phyloP scores from a whole-genome alignment of 1,284 basidiomycete genomes.

The Violaceomyces palustris region DNA sequence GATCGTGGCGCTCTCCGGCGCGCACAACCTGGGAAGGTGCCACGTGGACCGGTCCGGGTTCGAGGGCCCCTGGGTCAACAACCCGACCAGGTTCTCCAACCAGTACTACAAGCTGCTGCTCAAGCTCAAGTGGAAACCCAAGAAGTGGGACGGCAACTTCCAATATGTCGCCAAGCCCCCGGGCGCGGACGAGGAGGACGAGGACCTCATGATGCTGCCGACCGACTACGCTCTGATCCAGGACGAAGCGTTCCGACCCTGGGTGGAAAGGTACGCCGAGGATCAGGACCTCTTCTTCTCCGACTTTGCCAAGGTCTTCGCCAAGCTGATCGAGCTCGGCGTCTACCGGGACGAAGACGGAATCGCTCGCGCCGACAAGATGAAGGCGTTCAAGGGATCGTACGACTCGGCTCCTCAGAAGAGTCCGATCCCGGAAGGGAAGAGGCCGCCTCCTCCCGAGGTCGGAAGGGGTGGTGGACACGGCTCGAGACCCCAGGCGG shows the following conservation, averaged over 20 bases:
- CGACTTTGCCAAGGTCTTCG: slow-evolving; percentile 57
- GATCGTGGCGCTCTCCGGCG: slow-evolving; percentile 60
- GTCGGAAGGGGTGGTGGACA: no score
- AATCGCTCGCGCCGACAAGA: slow-evolving; percentile 44
- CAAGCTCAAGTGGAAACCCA: slow-evolving; percentile 56
- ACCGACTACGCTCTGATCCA: slow-evolving; percentile 50
- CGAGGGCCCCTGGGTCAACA: slow-evolving; percentile 50
- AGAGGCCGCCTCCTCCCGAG: no score
- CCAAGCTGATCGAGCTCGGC: slow-evolving; percentile 52
- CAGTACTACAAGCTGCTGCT: slow-evolving; percentile 54
- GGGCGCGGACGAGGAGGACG: slow-evolving; percentile 50
- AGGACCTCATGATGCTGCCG: slow-evolving; percentile 60
- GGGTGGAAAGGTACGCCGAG: slow-evolving; percentile 56
- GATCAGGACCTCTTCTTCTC: slow-evolving; percentile 59
- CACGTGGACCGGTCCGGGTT: slow-evolving; percentile 48
- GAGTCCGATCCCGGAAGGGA: no score
- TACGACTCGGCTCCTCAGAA: slow-evolving; percentile 50
- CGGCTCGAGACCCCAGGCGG: no score
- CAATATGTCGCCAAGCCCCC: slow-evolving; percentile 49
- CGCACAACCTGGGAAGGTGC: slow-evolving; percentile 57
- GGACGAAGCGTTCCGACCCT: slow-evolving; percentile 46
- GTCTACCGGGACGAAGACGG: slow-evolving; percentile 50
- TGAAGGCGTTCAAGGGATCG: slow-evolving; percentile 30
- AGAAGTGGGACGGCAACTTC: slow-evolving; percentile 57
- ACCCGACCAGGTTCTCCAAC: slow-evolving; percentile 48